Evolutionary conservation across 805 yeast species (phyloP), one percentile per base, ranked within the genome.

Genomic region (Wickerhamomyces hampshirensis): DNA sequence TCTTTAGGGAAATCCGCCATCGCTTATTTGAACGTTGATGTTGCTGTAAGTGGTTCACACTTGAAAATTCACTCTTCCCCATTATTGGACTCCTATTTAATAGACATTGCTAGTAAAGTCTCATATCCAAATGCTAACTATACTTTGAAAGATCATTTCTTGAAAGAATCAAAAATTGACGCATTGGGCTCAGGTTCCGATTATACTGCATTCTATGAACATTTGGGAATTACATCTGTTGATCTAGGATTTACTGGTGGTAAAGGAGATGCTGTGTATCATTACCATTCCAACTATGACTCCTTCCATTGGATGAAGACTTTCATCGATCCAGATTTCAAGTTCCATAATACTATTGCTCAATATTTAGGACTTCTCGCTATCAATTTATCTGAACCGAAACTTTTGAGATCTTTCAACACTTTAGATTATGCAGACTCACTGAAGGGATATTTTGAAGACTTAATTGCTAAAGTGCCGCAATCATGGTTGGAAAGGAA

Each of bases 261-360:
- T 8, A 48, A 53, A 10, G 62, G 55, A 7, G 82, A 77, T 34
- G 68, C 87, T 0, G 75, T 80, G 6, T 82, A 82, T 53, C 89
- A 80, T 42, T 80, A 83, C 55, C 91, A 83, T 53, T 80, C 89
- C 13, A 76, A 79, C 53, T 83, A 79, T 51, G 88, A 81, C 56
- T 78, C 85, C 1, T 76, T 62, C 55, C 65, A 75, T 44, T 83
- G 91, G 91, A 79, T 82, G 80, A 65, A 67, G 26, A 64, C 59
- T 5, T 70, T 56, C 53, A 83, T 75, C 19, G 89, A 82, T 51
- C 80, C 82, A 11, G 77, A 71, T 0, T 80, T 77, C 60, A 63
- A 64, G 28, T 68, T 58, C 44, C 89, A 83, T 56, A 74, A 75
- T 35, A 56, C 77, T 5, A 55, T 73, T 51, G 69, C 80, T 12